Conservation (phyloP, 163 green algal species). For the Smithsoniella earleae region DNA sequence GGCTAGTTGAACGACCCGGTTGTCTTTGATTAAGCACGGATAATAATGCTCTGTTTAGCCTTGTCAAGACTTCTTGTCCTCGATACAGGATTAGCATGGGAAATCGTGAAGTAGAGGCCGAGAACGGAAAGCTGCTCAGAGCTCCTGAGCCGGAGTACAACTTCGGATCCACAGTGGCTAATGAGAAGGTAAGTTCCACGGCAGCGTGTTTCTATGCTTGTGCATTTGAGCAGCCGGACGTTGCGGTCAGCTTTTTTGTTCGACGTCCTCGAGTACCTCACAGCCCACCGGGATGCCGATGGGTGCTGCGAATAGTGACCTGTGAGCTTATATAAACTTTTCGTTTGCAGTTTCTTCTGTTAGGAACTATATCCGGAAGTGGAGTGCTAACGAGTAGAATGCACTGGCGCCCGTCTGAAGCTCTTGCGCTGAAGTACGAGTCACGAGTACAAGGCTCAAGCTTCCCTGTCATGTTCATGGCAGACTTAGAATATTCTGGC, state of each 20-base stretch:
- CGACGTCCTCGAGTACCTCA: no score
- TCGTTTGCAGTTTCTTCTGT: conserved; percentile 22
- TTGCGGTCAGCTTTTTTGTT: no score
- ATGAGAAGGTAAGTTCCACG: conserved; percentile 19
- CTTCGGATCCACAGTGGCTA: conserved; percentile 14
- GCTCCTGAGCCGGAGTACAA: conserved; percentile 8
- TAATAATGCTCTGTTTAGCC: background rate
- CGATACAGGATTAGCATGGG: conserved; percentile 24
- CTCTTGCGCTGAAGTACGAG: conserved; percentile 19
- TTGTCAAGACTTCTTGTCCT: background rate
- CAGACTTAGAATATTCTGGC: conserved; percentile 7
- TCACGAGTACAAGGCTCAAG: background rate
- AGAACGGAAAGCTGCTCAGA: background rate
- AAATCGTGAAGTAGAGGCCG: background rate
- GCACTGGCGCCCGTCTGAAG: background rate
- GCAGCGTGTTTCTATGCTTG: background rate
- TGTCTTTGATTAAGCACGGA: background rate
- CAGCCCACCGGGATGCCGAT: background rate
- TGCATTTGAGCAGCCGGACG: no score
- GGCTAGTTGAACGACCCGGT: background rate
- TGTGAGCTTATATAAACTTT: background rate
- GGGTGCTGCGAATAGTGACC: background rate
- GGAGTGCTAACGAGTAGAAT: background rate
- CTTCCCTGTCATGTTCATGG: conserved; percentile 22
- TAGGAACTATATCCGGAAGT: conserved; percentile 1